Base-by-base conservation (phyloP, 768 basidiomycete genomes). In the Russula vinacea region DNA sequence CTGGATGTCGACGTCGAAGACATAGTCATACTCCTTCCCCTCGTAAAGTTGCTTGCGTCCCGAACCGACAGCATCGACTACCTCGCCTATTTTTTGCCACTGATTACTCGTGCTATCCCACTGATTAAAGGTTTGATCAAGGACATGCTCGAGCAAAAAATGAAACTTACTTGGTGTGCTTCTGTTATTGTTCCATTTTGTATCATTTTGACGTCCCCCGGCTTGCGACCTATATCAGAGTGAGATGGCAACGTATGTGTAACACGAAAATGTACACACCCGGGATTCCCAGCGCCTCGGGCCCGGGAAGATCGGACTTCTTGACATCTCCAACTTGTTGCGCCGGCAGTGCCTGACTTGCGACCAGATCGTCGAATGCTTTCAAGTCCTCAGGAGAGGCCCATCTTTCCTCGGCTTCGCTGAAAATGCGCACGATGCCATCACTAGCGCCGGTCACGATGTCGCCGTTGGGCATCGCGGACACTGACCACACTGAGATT, bases 1-100 rank as follows among this genome's bases (percentile, higher is more conserved):
- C 71, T 92, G 83, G 32, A 98, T 88, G 71, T 98, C 97, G 40
- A 99, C 95, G 71, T 97, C 95, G 71, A 98, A 98, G n/a, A 99
- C 96, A 71, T 97, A 97, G 76, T 99, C 97, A 72, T 95, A 99
- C 76, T 98, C 96, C 72, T 88, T 88, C 19, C 97, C 97, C 69
- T 94, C 76, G 71, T 90, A 89, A n/a, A 97, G 81, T 75, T 95
- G 92, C 75, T 92, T 95, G 62, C 93, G 82, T n/a, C 85, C 85
- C 40, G 88, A 85, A 26, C 94, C 91, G 57, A 96, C 90, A 22
- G 94, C 95, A 71, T 97, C 97, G 5, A 95, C 94, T 6, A 98
- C 95, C 69, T 95, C 90, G 26, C 97, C 97, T 39, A 98, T 86
- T 73, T 95, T 96, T 74, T 92, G 84, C 97, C 97, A 99, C 29